Evolutionary conservation across 129 eudicot genomes (phyloP), one percentile per base, ranked within the genome.

Genomic region (Ambrosia artemisiifolia): DNA sequence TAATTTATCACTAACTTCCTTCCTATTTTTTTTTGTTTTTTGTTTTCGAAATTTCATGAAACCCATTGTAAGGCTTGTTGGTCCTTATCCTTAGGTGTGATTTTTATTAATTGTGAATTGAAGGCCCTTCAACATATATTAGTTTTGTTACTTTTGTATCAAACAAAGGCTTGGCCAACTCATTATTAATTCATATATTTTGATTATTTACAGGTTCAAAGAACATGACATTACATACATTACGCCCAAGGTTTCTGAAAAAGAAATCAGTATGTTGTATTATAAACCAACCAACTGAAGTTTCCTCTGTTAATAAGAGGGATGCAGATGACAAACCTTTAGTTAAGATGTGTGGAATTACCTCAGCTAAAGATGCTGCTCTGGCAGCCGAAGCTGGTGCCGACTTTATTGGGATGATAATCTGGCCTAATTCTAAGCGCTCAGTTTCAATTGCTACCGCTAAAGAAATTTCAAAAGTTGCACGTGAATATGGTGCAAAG

Each of bases 331-430:
- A 44, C 20, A 85, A 73, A 51, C 88, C 96, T 40, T 82, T 90
- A 56, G 96, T 95, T 17, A 95, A 95, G 74, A 90, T 95, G 97
- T 95, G 99, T 74, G 99, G 99, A 70, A 86, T 95, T 78, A 91
- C 96, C 71, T 95, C 99, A 42, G 83, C 96, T 71, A 81, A 75
- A 84, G 99, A 95, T 80, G 99, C 99, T 69, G 96, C 94, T 56
- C 17, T 95, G 59, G 99, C 99, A 63, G 97, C 94, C 55, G 90
- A 95, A 83, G 96, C 97, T 28, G 99, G 99, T 72, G 97, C 99
- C 14, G 78, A 91, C 67, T 86, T 86, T 55, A 88, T 95, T 47
- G 99, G 99, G 50, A 95, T 95, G 99, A 95, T 95, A 76, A n/a
- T 95, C 61, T 95, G 97, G 96, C 96, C 99, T 40, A 82, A 95